Conservation (phyloP, 192 early-diverging fungal genomes). For the Coemansia sp. region DNA sequence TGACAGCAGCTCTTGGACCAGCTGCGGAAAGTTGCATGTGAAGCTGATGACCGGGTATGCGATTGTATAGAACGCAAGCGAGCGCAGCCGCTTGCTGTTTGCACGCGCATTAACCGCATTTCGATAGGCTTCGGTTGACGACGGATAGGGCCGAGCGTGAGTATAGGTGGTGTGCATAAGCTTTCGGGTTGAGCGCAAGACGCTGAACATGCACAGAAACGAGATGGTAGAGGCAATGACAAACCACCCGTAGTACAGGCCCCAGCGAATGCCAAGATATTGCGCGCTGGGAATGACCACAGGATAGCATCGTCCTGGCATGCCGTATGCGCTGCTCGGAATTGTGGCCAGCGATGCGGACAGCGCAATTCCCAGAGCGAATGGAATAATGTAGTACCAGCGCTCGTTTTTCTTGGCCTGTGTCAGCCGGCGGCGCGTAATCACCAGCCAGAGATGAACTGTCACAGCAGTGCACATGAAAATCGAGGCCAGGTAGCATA, state of each 20-base stretch:
- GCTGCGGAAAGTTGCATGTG: slow-evolving; percentile 39
- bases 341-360: slow-evolving; percentile 27
- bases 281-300: slow-evolving; percentile 10
- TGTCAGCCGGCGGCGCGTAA: slow-evolving; percentile 32
- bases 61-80: slow-evolving; percentile 46
- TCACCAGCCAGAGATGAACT: slow-evolving; percentile 46
- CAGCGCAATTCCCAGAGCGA: slow-evolving; percentile 25
- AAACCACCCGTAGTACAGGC: slow-evolving; percentile 49
- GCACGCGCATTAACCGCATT: slow-evolving; percentile 46
- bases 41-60: slow-evolving; percentile 45
- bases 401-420: slow-evolving; percentile 39
- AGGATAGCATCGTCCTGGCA: slow-evolving; percentile 19
- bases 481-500: slow-evolving; percentile 48
- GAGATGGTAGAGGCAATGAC: slow-evolving; percentile 36
- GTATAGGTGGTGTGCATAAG: slow-evolving; percentile 34
- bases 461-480: slow-evolving; percentile 45
- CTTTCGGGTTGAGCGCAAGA: slow-evolving; percentile 21
- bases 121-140: slow-evolving; percentile 40
- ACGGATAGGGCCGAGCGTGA: neutral
- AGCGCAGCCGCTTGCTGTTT: slow-evolving; percentile 45
- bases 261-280: slow-evolving; percentile 41
- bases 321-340: slow-evolving; percentile 30
- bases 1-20: slow-evolving; percentile 36
- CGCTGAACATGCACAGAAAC: slow-evolving; percentile 40
- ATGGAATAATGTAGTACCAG: slow-evolving; percentile 48